Conservation (phyloP, 2,329 filamentous ascomycete species). For the Cladosporium sp. region DNA sequence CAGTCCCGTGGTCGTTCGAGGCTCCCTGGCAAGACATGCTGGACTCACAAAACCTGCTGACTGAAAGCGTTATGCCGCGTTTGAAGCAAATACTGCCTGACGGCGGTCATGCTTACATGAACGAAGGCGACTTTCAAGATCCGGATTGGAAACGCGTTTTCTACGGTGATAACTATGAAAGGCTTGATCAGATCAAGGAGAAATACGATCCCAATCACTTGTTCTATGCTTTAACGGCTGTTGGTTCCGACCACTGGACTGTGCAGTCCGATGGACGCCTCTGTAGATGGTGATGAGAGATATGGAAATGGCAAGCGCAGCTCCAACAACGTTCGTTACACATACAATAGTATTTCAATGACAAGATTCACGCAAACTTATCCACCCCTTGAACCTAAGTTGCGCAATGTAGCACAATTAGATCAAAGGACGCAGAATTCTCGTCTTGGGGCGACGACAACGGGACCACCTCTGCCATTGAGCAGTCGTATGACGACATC, state of each 20-base stretch:
- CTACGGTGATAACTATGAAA: constrained; percentile 37
- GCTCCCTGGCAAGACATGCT: constrained; percentile 33
- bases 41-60: constrained; percentile 33
- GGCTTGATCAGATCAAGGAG: constrained; percentile 33
- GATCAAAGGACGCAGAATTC: too few species aligned
- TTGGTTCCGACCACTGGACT: constrained; percentile 35
- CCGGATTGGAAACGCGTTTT: constrained; percentile 37
- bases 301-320: too few species aligned
- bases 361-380: too few species aligned
- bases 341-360: too few species aligned
- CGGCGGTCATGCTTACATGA: constrained; percentile 31
- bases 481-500: too few species aligned
- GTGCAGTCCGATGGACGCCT: constrained; percentile 2
- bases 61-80: constrained; percentile 33
- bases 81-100: constrained; percentile 35
- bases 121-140: constrained; percentile 33
- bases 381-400: too few species aligned
- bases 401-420: too few species aligned
- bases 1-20: constrained; percentile 33
- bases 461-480: too few species aligned
- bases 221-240: constrained; percentile 37
- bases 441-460: too few species aligned
- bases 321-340: too few species aligned
- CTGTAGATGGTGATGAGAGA: background rate
- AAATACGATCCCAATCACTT: constrained; percentile 37